Evolutionary conservation across 192 early-diverging fungal genomes (phyloP), one percentile per base, ranked within the genome.

Genomic region (Gigaspora rosea): DNA sequence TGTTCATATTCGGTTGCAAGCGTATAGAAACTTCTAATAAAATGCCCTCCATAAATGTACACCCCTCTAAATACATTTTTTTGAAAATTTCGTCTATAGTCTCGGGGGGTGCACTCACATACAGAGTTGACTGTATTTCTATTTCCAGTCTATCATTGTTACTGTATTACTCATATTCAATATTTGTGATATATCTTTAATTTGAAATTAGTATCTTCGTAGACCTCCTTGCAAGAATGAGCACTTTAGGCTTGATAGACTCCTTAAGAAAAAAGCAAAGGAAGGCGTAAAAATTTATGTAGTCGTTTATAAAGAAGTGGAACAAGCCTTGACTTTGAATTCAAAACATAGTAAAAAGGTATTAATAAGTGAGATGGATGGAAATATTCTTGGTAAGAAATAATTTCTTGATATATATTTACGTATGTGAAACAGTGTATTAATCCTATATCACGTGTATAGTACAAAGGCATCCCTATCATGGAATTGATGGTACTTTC

Each of bases 271-370:
- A 80, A 95, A 95, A 81, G 95, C 95, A 32, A 87, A 91, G 79
- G 87, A 95, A 78, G 94, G 94, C 35, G 91, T 97, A 35, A 90
- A 91, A 82, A 94, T 97, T 75, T 95, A 94, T 78, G 88, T 97
- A 52, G 88, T 94, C 0, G 85, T 97, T 16, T 97, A 95, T 85
- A 94, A 97, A 84, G 95, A 97, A 77, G 85, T 97, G 9, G 85
- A 89, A 0, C 79, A 92, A 68, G 91, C 93, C 35, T 82, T 97
- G 35, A 92, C 94, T 13, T 80, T 93, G 63, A 88, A 92, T 78
- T 92, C 92, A 64, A 81, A 87, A 36, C 93, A 94, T 65, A 93
- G 94, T 41, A 92, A 94, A 82, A 83, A 85, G 66, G 86, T 88
- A 56, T 81, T 86, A 41, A 41, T 97, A 59, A 85, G 92, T 73